These are phyloP conservation scores for Mucor irregularis DNA, from an alignment of 371 early-diverging fungal species.

Conservation along the genomic window DNA sequence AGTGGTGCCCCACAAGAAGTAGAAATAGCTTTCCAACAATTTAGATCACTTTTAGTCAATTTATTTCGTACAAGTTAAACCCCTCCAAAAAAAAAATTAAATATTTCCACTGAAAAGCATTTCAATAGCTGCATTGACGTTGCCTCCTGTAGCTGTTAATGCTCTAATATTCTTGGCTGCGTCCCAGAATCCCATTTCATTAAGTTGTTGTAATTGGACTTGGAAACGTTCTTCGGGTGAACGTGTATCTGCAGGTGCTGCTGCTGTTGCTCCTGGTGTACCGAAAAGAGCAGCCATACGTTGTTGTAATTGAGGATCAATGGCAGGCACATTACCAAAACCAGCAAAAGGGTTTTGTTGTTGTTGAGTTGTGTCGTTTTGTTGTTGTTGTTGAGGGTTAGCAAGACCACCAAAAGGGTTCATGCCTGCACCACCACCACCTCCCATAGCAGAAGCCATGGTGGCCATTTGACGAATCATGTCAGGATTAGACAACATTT, in stretches of 20 bases:
- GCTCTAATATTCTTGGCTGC: slow-evolving; percentile 89
- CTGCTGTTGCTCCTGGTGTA: slow-evolving; percentile 23
- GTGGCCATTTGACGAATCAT: slow-evolving; percentile 76
- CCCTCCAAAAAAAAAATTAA: slow-evolving; percentile 9
- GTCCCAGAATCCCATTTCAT: slow-evolving; percentile 97
- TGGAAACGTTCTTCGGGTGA: slow-evolving; percentile 92
- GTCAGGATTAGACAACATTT: slow-evolving; percentile 87
- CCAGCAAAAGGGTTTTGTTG: slow-evolving; percentile 69
- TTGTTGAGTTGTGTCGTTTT: slow-evolving; percentile 24
- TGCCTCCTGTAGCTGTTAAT: slow-evolving; percentile 81
- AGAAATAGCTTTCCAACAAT: slow-evolving; percentile 44
- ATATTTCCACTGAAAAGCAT: slow-evolving; percentile 59
- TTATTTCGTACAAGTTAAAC: slow-evolving; percentile 42
- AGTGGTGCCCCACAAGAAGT: slow-evolving; percentile 22
- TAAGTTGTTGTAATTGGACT: slow-evolving; percentile 88
- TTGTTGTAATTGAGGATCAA: slow-evolving; percentile 52
- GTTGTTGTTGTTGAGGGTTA: slow-evolving; percentile 1
- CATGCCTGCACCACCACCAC: slow-evolving; percentile 36
- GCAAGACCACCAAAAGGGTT: slow-evolving; percentile 40
- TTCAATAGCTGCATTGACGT: slow-evolving; percentile 94
- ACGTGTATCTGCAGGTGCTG: slow-evolving; percentile 43
- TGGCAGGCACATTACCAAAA: slow-evolving; percentile 47
- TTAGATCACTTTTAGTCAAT: slow-evolving; percentile 33
- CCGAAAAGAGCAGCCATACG: slow-evolving; percentile 45
- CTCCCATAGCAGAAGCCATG: slow-evolving; percentile 70